These are phyloP conservation scores for Colletotrichum sp. DNA, from an alignment of 2,329 filamentous ascomycete species.

Conservation along the genomic window DNA sequence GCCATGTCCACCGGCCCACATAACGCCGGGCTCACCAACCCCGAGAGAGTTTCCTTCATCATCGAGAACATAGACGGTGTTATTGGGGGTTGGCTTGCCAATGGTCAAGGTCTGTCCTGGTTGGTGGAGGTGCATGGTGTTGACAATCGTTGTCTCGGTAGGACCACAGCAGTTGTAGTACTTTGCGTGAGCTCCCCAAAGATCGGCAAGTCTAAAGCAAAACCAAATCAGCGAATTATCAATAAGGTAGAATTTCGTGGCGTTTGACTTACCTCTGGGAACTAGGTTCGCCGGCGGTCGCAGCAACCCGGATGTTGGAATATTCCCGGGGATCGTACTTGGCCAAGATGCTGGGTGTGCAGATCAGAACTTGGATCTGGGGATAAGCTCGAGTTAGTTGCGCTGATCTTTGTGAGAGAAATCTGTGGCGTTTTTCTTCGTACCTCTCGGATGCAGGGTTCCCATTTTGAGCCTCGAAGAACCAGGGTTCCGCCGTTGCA, in stretches of 20 bases:
- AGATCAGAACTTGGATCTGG: slow-evolving; percentile 16
- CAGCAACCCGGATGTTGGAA: slow-evolving; percentile 17
- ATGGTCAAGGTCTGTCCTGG: slow-evolving; percentile 53
- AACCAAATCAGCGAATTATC: not conserved
- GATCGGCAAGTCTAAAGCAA: slow-evolving; percentile 48
- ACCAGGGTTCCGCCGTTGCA: slow-evolving; percentile 23
- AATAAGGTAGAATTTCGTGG: not conserved
- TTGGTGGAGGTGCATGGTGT: slow-evolving; percentile 40
- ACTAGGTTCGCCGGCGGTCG: slow-evolving; percentile 22
- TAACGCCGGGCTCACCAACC: slow-evolving; percentile 52
- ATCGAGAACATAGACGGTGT: slow-evolving; percentile 58
- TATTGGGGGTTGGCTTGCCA: slow-evolving; percentile 61
- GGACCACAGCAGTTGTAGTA: slow-evolving; percentile 65
- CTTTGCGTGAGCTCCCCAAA: slow-evolving; percentile 54
- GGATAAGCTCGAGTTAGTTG: not conserved
- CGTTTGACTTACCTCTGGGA: slow-evolving; percentile 3
- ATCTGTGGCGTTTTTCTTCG: not conserved
- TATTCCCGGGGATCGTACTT: slow-evolving; percentile 20
- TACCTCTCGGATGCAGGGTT: slow-evolving; percentile 12
- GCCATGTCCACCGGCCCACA: slow-evolving; percentile 63
- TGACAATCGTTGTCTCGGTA: slow-evolving; percentile 64
- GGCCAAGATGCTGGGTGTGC: slow-evolving; percentile 20
- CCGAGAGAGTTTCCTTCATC: slow-evolving; percentile 43
- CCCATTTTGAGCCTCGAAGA: slow-evolving; percentile 19
- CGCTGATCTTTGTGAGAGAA: not conserved